Evolutionary conservation across 345 rosid genomes (phyloP).

Genomic region (Dipteronia dyeriana): DNA sequence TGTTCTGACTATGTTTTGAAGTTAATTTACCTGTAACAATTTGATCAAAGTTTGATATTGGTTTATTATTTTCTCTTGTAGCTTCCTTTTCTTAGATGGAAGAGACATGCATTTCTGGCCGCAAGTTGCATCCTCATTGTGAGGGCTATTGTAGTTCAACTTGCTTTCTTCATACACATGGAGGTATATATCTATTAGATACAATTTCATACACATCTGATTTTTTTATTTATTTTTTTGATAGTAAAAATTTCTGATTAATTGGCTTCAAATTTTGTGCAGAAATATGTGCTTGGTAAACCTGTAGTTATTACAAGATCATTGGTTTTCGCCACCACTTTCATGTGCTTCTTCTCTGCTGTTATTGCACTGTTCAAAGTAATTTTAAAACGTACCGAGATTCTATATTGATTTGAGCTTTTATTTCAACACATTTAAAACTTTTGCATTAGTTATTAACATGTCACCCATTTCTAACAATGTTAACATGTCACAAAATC

Average conservation of each 20-base stretch:
- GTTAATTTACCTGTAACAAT: no score
- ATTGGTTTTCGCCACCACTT: conserved; percentile 32
- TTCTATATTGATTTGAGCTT: background rate
- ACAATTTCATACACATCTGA: no score
- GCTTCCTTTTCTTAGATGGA: conserved; percentile 48
- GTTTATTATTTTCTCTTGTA: background rate
- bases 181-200: conserved; percentile 24
- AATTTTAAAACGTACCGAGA: background rate
- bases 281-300: conserved; percentile 42
- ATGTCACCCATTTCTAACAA: no score
- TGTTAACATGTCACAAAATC: no score
- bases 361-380: conserved; percentile 41
- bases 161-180: conserved; percentile 34
- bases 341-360: conserved; percentile 39
- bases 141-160: conserved; percentile 34
- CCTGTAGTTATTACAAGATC: conserved; percentile 27
- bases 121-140: conserved; percentile 35
- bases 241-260: background rate
- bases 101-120: conserved; percentile 35
- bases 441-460: no score
- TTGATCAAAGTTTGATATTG: background rate
- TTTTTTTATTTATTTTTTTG: background rate
- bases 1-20: no score
- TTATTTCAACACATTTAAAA: background rate
- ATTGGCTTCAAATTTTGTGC: background rate